phyloP scores from a whole-genome alignment of 2,329 filamentous ascomycete genomes.

The Diaporthe sp. region DNA sequence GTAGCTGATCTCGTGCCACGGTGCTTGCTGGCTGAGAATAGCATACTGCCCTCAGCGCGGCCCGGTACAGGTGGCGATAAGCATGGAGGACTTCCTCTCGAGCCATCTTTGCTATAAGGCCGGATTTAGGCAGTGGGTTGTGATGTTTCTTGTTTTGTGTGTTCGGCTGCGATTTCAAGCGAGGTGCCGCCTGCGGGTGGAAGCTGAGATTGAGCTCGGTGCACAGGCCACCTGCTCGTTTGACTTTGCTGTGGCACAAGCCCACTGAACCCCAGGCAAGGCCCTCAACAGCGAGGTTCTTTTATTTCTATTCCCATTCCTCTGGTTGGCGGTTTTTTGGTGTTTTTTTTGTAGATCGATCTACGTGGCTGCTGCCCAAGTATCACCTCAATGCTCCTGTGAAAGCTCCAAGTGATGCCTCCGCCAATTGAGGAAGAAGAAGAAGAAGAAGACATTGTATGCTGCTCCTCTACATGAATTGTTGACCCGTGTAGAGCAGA shows the following conservation, averaged over 20 bases:
- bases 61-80: conserved; percentile 77
- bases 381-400: no score
- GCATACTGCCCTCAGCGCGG: conserved; percentile 75
- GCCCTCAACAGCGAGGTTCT: not conserved
- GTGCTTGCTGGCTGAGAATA: conserved; percentile 76
- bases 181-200: not conserved
- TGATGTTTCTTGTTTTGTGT: not conserved
- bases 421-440: conserved; percentile 23
- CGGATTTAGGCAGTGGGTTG: not conserved
- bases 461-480: not conserved
- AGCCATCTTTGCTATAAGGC: conserved; percentile 40
- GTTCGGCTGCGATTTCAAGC: not conserved
- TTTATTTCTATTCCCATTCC: no score
- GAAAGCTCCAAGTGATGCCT: not conserved
- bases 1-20: conserved; percentile 68
- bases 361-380: not conserved
- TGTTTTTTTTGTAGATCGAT: not conserved
- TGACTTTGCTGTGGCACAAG: not conserved
- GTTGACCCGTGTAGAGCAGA: not conserved
- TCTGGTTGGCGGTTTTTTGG: no score
- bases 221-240: conserved; percentile 21
- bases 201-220: conserved; percentile 2
- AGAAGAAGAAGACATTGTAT: conserved; percentile 9
- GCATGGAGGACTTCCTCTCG: conserved; percentile 65
- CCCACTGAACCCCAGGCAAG: not conserved